phyloP scores from a whole-genome alignment of 192 early-diverging fungal species.

The Podila clonocystis region DNA sequence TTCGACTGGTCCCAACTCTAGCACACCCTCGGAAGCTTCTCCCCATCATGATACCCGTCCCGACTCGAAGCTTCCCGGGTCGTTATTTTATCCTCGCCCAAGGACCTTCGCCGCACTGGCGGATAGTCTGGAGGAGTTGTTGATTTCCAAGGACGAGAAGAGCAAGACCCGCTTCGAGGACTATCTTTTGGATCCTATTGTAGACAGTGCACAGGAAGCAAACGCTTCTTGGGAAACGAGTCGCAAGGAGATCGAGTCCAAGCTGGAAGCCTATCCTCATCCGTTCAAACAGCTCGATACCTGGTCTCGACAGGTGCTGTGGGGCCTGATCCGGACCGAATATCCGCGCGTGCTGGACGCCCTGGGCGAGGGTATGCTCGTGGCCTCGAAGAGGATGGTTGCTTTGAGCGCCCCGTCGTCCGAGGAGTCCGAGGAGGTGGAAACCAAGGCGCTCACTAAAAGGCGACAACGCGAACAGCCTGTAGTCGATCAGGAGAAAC shows the following conservation, averaged over 20 bases:
- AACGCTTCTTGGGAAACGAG: not conserved
- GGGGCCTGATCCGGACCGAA: conserved; percentile 18
- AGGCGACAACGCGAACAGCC: not conserved
- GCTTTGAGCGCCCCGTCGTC: not conserved
- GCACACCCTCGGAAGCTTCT: not conserved
- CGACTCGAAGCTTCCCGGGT: not conserved
- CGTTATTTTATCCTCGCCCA: conserved; percentile 34
- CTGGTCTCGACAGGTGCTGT: conserved; percentile 25
- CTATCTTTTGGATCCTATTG: not conserved
- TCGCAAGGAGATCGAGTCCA: conserved; percentile 11
- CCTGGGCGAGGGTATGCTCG: conserved; percentile 37
- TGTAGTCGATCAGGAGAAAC: not conserved
- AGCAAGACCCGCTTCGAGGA: conserved; percentile 3
- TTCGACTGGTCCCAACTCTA: not conserved
- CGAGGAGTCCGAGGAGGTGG: not conserved
- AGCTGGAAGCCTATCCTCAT: conserved; percentile 19
- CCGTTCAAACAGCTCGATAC: conserved; percentile 28
- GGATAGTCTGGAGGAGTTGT: conserved; percentile 27
- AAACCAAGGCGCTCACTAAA: not conserved
- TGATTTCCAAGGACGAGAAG: conserved; percentile 10
- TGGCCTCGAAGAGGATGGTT: not conserved
- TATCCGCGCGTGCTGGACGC: conserved; percentile 30
- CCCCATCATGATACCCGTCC: not conserved
- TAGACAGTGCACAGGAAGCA: not conserved
- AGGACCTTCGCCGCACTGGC: conserved; percentile 48